These are phyloP conservation scores for Cotoneaster glaucophyllus DNA, from an alignment of 306 rosid species.

Conservation along the genomic window DNA sequence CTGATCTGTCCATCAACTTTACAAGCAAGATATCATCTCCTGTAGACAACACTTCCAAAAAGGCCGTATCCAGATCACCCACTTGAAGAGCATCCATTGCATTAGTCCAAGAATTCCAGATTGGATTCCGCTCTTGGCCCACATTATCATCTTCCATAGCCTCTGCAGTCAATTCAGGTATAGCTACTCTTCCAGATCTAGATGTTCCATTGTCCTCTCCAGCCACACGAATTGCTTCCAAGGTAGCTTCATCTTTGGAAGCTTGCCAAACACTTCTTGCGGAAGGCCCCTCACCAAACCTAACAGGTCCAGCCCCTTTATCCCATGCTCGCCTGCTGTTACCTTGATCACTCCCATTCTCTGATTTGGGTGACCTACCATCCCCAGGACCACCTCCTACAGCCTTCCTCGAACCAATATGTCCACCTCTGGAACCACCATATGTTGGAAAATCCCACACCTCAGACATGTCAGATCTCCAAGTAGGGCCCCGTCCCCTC, in stretches of 20 bases:
- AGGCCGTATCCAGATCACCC: slow-evolving; percentile 80
- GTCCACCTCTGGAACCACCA: slow-evolving; percentile 71
- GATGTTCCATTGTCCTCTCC: slow-evolving; percentile 88
- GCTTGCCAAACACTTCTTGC: slow-evolving; percentile 99
- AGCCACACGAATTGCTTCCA: slow-evolving; percentile 92
- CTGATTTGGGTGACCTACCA: slow-evolving; percentile 79
- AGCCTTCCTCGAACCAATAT: slow-evolving; percentile 64
- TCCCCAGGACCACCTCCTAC: slow-evolving; percentile 60
- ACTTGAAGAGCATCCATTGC: slow-evolving; percentile 91
- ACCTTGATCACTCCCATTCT: slow-evolving; percentile 66
- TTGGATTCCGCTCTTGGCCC: slow-evolving; percentile 75
- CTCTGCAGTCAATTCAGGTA: slow-evolving; percentile 83
- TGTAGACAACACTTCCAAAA: slow-evolving; percentile 68
- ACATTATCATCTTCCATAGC: slow-evolving; percentile 63
- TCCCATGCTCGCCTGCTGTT: slow-evolving; percentile 90
- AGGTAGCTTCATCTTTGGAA: slow-evolving; percentile 95
- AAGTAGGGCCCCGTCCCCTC: slow-evolving; percentile 78
- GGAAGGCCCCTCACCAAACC: slow-evolving; percentile 96
- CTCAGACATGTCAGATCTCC: slow-evolving; percentile 79
- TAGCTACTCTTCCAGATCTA: slow-evolving; percentile 63
- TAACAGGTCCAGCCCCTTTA: slow-evolving; percentile 64
- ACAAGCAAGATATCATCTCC: slow-evolving; percentile 84
- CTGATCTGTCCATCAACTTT: slow-evolving; percentile 88
- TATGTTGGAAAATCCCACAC: slow-evolving; percentile 70
- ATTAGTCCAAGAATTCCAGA: slow-evolving; percentile 86